Base-by-base conservation (phyloP, 1,139 yeast species). In the Kurtzmaniella quercitrusa region DNA sequence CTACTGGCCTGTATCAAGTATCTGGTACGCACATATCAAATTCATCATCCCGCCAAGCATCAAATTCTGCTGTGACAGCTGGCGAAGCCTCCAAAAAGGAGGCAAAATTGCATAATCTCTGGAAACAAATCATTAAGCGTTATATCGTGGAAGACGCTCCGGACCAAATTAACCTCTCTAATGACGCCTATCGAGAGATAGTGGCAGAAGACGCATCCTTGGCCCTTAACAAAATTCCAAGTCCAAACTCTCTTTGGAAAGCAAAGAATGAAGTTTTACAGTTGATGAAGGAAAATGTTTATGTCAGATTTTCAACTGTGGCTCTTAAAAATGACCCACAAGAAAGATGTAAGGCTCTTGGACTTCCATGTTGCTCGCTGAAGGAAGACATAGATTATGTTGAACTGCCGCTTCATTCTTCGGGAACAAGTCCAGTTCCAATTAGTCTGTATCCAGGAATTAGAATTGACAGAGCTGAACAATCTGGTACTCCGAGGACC, bases 251-350 rank as follows among this genome's bases (percentile, higher is more conserved):
- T 1, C 55, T 76, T n/a, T 43, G 65, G 26, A 60, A 59, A n/a
- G 76, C 78, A 2, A 69, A 69, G 48, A 62, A 64, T 42, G 76
- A 73, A 39, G 68, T 71, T 5, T 42, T 72, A 21, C 74, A 68
- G 45, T 47, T 76, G 21, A 52, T 76, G 32, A 63, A 74, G 46
- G 80, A 74, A 49, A 76, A 75, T 48, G 74, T 66, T 4, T 74
- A 71, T 47, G 44, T 48, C 39, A 44, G 45, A 17, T 59, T 59
- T 43, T 39, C 45, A 11, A 35, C 35, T 21, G 28, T 36, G 6
- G 33, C 38, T 16, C 45, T 36, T 14, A 40, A 33, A 21, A 30
- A 33, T 9, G 21, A 22, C 3, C 33, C 38, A 2, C 9, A 26
- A 7, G 32, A 33, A 2, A 22, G 38, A 14, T 40, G 42, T 26